Conservation (phyloP, 1,284 basidiomycete species). For the Apiotrichum veenhuisii region DNA sequence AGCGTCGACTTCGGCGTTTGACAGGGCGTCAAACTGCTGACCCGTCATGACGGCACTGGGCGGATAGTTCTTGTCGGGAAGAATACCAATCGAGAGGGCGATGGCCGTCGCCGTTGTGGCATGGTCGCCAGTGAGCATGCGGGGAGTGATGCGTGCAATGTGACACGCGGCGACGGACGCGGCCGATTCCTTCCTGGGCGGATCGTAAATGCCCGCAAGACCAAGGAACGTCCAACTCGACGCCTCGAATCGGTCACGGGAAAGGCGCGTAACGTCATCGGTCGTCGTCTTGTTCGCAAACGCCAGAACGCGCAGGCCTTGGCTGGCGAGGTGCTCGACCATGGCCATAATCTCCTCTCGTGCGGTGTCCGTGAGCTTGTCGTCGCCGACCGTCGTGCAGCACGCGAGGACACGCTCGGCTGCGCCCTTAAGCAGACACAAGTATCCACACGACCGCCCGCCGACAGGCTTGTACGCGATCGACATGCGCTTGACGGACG, state of each 20-base stretch:
- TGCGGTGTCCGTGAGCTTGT: conserved; percentile 24
- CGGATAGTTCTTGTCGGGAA: conserved; percentile 51
- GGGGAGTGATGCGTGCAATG: conserved; percentile 62
- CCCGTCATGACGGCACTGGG: conserved; percentile 54
- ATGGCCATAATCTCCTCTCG: conserved; percentile 53
- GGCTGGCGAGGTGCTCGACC: conserved; percentile 56
- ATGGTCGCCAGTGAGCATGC: conserved; percentile 59
- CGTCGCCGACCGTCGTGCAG: conserved; percentile 49
- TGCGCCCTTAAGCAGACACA: conserved; percentile 59
- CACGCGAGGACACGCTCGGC: conserved; percentile 61
- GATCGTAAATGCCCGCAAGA: conserved; percentile 64
- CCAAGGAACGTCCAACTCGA: conserved; percentile 61
- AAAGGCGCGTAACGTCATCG: conserved; percentile 35
- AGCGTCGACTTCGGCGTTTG: conserved; percentile 60
- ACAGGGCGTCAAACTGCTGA: conserved; percentile 61
- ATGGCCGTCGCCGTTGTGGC: conserved; percentile 55
- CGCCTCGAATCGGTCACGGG: conserved; percentile 58
- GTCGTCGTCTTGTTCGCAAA: conserved; percentile 49
- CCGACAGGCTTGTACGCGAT: conserved; percentile 49
- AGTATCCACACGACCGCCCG: not conserved
- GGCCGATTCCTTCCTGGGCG: conserved; percentile 64
- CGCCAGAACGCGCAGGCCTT: conserved; percentile 57
- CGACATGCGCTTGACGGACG: conserved; percentile 62
- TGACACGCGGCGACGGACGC: conserved; percentile 62
- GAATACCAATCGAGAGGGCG: conserved; percentile 55